Conservation (phyloP, 352 stramenopile genomes). For the Globisporangium barbulae region DNA sequence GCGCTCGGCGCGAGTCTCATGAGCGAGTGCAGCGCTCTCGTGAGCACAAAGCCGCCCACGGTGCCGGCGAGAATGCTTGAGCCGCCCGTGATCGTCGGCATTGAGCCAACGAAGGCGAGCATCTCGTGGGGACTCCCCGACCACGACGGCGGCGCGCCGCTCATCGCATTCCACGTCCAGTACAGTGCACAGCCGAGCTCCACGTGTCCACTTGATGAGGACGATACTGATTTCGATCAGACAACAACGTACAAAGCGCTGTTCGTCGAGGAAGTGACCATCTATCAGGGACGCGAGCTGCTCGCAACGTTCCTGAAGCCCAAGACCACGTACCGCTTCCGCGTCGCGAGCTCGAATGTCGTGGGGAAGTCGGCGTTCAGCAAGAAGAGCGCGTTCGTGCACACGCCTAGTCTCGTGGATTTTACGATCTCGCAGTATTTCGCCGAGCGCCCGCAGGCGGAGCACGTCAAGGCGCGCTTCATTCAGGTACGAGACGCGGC, state of each 20-base stretch:
- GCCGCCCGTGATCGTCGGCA: constrained; percentile 24
- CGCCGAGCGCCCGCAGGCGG: constrained; percentile 33
- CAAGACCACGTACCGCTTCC: constrained; percentile 51
- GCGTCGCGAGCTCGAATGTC: constrained; percentile 45
- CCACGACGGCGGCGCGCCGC: constrained; percentile 51
- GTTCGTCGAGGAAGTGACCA: constrained; percentile 35
- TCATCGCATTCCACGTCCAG: constrained; percentile 48
- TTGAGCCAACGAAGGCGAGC: constrained; percentile 43
- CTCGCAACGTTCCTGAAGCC: constrained; percentile 47
- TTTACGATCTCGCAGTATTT: constrained; percentile 68
- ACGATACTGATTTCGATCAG: constrained; percentile 10
- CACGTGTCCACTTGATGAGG: constrained; percentile 13
- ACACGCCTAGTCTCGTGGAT: constrained; percentile 62
- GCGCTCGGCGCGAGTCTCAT: constrained; percentile 33
- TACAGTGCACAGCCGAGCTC: constrained; percentile 30
- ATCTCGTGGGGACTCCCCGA: constrained; percentile 37
- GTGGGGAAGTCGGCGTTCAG: constrained; percentile 38
- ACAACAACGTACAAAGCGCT: constrained; percentile 10
- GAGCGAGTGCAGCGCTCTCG: constrained; percentile 34
- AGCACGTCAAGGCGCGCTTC: constrained; percentile 46
- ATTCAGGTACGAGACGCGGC: constrained; percentile 31
- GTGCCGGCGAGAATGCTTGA: constrained; percentile 33
- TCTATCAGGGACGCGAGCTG: constrained; percentile 33
- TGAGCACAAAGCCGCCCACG: constrained; percentile 36
- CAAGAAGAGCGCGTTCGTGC: constrained; percentile 26